Evolutionary conservation across 1,139 yeast species (phyloP).

Genomic region (Lodderomyces orthopsilosis): DNA sequence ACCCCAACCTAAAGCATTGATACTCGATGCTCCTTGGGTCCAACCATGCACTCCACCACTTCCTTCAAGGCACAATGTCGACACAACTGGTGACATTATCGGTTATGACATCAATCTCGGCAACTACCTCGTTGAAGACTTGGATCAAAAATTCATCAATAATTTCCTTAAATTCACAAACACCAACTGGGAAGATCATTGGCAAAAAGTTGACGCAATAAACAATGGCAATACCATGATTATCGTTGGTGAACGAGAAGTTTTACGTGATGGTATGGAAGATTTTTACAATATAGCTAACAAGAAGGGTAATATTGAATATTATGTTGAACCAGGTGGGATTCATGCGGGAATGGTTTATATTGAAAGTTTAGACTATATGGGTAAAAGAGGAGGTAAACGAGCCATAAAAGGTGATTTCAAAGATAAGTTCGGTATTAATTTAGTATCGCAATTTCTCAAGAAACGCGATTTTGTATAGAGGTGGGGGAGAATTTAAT

Average conservation of each 20-base stretch:
- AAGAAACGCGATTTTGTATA: slow-evolving; percentile 5
- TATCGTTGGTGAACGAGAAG: slow-evolving; percentile 40
- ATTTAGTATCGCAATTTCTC: slow-evolving; percentile 11
- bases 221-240: slow-evolving; percentile 25
- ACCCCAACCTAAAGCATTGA: slow-evolving; percentile 30
- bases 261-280: slow-evolving; percentile 30
- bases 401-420: slow-evolving; percentile 28
- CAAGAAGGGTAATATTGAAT: slow-evolving; percentile 19
- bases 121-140: slow-evolving; percentile 27
- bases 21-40: slow-evolving; percentile 46
- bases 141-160: slow-evolving; percentile 15
- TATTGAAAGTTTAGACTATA: slow-evolving; percentile 31
- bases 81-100: slow-evolving; percentile 34
- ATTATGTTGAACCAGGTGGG: slow-evolving; percentile 30
- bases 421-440: slow-evolving; percentile 21
- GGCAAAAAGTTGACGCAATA: slow-evolving; percentile 31
- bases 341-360: slow-evolving; percentile 30
- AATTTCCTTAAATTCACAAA: slow-evolving; percentile 21
- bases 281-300: slow-evolving; percentile 18
- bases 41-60: slow-evolving; percentile 17
- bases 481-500: neutral
- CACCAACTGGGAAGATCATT: slow-evolving; percentile 23
- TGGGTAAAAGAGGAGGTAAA: slow-evolving; percentile 21
- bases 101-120: slow-evolving; percentile 27
- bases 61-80: slow-evolving; percentile 21